Base-by-base conservation (phyloP, 805 yeast species). In the Sungouiozyma intestinalis region DNA sequence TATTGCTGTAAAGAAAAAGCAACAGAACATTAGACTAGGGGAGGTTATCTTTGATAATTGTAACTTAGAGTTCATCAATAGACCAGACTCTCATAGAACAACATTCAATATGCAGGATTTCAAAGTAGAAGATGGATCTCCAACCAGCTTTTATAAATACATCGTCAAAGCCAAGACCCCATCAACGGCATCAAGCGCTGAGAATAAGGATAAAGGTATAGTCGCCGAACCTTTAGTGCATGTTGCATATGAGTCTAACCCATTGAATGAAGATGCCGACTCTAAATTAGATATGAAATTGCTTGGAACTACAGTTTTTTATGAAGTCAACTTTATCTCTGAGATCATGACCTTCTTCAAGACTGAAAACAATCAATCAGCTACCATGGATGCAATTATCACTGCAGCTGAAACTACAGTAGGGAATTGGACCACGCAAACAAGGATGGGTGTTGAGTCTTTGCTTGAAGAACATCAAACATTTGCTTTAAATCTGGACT, bases 381-480 rank as follows among this genome's bases (percentile, higher is more conserved):
- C 88, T 54, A 87, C 97, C 0, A 77, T 92, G 17, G 90, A 87
- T 32, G 92, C 92, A 8, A 76, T 94, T 19, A 76, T 92, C 76
- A 81, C 77, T 60, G 97, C 96, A 1, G 98, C 99, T 0, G 95
- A 88, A 47, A 85, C 88, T 0, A 88, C 96, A 0, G 82, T 92
- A 44, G 96, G 87, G 54, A 97, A 94, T 2, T 68, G 92, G 48
- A 80, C 97, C 0, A 70, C 79, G 19, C 95, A 87, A 57, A 92
- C 97, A 0, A 70, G 96, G 53, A 72, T 92, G 47, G 97, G 97
- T 0, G 70, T 92, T 16, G 94, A 90, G 63, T 87, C 92, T 50
- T 92, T 96, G 0, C 70, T 94, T 51, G 95, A 87, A 47, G 95
- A 90, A 53, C 99, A 92, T 63, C 88, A 87, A 57, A 90, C 97